Base-by-base conservation (phyloP, 495 filamentous ascomycete species). In the Articulospora tetracladia region DNA sequence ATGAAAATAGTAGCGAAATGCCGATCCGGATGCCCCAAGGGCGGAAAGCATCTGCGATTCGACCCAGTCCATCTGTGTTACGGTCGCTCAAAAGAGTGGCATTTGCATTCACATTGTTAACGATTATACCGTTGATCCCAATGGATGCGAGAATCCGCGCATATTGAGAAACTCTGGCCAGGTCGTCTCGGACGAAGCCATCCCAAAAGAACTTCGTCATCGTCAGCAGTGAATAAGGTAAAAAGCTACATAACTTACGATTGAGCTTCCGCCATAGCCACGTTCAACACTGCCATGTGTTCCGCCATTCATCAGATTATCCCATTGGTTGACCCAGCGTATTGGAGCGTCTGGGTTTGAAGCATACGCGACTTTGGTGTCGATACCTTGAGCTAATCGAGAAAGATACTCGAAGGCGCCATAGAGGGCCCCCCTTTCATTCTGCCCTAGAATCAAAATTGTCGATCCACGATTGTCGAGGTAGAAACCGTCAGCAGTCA, bases 31-130 rank as follows among this genome's bases (percentile, higher is more conserved):
- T 76, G 26, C 87, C 87, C 67, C 83, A 90, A 0, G 87, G 86
- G 3, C 87, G 75, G 67, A 88, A 79, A 7, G 71, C 77, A 68
- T 89, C 82, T 3, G 86, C 86, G 39, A 91, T 78, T 27, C 83
- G 72, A 11, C 72, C 80, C 3, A 91, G 69, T 0, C 87, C 86
- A 27, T 79, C 74, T 59, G 89, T 78, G 59, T 88, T 89, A 1
- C 70, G 57, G 1, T 76, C 60, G 3, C 64, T 82, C 47, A 91
- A 72, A 4, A 86, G 70, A 0, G 73, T 75, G 0, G 80, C 73
- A 62, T 88, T 84, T 15, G 87, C 85, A 65, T 91, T 91, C 62
- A 90, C 86, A 55, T 91, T 90, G 72, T 91, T 91, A 68, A 88
- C 78, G 2, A 90, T 66, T 27, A 87, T 74, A 1, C 74, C 86